Evolutionary conservation across 2,329 filamentous ascomycete species (phyloP), one percentile per base, ranked within the genome.

Genomic region (Clarireedia monteithiana): DNA sequence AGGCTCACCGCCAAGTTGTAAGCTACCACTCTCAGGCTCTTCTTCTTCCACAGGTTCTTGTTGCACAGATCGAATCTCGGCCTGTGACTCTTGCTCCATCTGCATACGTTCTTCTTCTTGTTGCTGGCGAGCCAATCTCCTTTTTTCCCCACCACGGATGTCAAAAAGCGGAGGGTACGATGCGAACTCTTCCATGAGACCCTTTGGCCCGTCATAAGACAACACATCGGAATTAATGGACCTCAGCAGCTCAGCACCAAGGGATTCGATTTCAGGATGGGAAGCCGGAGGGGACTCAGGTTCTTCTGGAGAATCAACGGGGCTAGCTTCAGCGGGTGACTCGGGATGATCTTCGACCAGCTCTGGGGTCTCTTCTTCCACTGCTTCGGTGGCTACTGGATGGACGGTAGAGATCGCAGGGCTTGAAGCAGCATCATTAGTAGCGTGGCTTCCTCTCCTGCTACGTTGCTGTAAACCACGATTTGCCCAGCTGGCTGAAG

Each of bases 401-500:
- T 83, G 65, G 1, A 81, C 76, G 47, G 75, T 75, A 2, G 83
- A 84, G n/a, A 84, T 79, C 39, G 88, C 86, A 47, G 92, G 91
- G 68, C 91, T 96, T 2, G 90, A 86, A 26, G 89, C 84, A 20
- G 89, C 87, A 61, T 83, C 85, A 66, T 87, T 95, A 0, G 89
- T 91, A 34, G 89, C 86, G 63, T 91, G 83, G 66, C 91, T 96
- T 58, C 82, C 88, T 63, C 81, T 82, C 66, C 84, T 84, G 71
- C 81, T 89, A 57, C 78, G 79, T 61, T 79, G 81, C 67, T 49
- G 53, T 76, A 67, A 85, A 81, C 68, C 84, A 76, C 74, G 84
- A 60, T 81, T 85, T 20, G 92, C 94, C 94, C 94, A 99, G 67
- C 86, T 96, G 4, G 92, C 94, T 3, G 91, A 91, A 1, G 91